phyloP scores from a whole-genome alignment of 1,284 basidiomycete genomes.

The Boletus smithii region DNA sequence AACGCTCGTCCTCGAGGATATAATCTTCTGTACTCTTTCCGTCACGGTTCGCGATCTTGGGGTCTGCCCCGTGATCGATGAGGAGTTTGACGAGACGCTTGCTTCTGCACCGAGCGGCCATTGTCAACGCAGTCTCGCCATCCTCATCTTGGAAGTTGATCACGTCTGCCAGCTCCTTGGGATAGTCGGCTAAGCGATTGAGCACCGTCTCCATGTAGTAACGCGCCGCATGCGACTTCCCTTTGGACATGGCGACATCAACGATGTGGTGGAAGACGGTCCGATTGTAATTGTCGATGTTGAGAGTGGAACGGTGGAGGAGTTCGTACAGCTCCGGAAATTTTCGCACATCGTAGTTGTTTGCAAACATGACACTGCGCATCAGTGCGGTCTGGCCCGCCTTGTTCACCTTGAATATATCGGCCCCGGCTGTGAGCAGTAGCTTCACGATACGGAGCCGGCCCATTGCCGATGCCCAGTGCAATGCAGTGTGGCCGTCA shows the following conservation, averaged over 20 bases:
- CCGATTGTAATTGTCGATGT: slow-evolving; percentile 97
- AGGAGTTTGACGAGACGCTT: slow-evolving; percentile 96
- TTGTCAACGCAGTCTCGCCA: slow-evolving; percentile 95
- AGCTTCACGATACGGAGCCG: slow-evolving; percentile 95
- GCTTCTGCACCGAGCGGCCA: slow-evolving; percentile 94
- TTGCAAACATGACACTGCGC: slow-evolving; percentile 99
- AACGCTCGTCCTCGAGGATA: slow-evolving; percentile 97
- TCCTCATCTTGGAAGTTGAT: slow-evolving; percentile 99
- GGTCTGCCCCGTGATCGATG: slow-evolving; percentile 95
- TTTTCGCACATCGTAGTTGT: slow-evolving; percentile 99
- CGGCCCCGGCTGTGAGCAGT: slow-evolving; percentile 89
- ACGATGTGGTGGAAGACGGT: slow-evolving; percentile 99
- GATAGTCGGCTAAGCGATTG: slow-evolving; percentile 87
- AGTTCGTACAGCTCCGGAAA: slow-evolving; percentile 98
- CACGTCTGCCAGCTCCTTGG: slow-evolving; percentile 94
- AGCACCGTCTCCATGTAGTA: slow-evolving; percentile 99
- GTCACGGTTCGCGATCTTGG: slow-evolving; percentile 93
- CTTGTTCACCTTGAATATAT: slow-evolving; percentile 97
- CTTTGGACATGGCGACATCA: slow-evolving; percentile 97
- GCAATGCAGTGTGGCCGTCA: slow-evolving; percentile 95
- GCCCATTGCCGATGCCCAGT: slow-evolving; percentile 99
- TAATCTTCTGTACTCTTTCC: slow-evolving; percentile 99
- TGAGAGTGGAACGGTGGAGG: slow-evolving; percentile 93
- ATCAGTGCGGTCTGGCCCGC: slow-evolving; percentile 97
- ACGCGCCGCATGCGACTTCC: slow-evolving; percentile 94